Conservation (phyloP, 1,139 yeast genomes). For the Meyerozyma athensensis region DNA sequence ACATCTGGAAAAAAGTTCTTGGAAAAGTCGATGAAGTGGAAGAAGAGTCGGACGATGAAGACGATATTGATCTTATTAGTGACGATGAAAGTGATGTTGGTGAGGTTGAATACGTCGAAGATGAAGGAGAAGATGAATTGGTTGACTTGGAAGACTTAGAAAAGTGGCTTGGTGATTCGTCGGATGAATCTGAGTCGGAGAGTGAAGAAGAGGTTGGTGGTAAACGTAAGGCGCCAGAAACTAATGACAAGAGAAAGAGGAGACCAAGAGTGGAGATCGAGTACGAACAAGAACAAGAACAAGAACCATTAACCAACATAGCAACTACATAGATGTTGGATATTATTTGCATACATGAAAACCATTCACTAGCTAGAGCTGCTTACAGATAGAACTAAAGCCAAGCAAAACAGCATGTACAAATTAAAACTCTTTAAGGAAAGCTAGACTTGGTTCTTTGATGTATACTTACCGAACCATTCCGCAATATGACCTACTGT, state of each 20-base stretch:
- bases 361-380: too few species aligned
- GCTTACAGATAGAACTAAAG: neutral
- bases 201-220: conserved; percentile 27
- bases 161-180: conserved; percentile 77
- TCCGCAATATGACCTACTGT: neutral
- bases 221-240: conserved; percentile 28
- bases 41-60: conserved; percentile 57
- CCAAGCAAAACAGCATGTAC: conserved; percentile 1
- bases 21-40: conserved; percentile 61
- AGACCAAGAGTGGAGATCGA: conserved; percentile 81
- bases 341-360: conserved; percentile 1
- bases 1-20: conserved; percentile 90
- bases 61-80: conserved; percentile 53
- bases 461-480: neutral
- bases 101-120: conserved; percentile 82
- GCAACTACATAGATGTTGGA: conserved; percentile 14
- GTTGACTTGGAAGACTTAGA: conserved; percentile 91
- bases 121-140: conserved; percentile 71
- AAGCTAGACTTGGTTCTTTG: too few species aligned
- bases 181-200: conserved; percentile 31
- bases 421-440: too few species aligned
- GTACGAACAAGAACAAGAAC: conserved; percentile 67
- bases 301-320: conserved; percentile 26
- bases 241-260: conserved; percentile 39
- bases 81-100: conserved; percentile 68